Evolutionary conservation across 164 flowering plant genomes (phyloP).

Genomic region (Aristolochia californica): DNA sequence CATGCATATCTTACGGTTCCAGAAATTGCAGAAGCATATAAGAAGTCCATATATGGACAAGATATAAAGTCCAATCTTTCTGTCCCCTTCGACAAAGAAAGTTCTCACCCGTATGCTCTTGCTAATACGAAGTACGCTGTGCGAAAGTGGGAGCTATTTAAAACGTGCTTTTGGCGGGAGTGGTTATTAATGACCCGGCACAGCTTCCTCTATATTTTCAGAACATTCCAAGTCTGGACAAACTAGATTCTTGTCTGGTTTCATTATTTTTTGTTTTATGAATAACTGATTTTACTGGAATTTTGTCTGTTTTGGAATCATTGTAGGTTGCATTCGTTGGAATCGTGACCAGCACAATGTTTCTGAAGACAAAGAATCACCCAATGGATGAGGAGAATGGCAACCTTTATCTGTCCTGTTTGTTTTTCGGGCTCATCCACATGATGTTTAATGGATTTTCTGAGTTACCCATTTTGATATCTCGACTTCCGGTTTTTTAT

Average conservation of each 20-base stretch:
- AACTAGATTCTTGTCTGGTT: neutral
- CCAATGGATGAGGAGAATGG: conserved; percentile 61
- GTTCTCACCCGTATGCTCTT: conserved; percentile 49
- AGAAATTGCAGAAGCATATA: conserved; percentile 62
- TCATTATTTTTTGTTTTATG: neutral
- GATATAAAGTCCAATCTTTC: conserved; percentile 27
- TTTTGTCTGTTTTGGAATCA: neutral
- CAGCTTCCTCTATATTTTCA: conserved; percentile 65
- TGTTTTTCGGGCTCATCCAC: conserved; percentile 71
- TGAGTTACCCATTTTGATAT: conserved; percentile 72
- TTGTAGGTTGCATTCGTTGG: conserved; percentile 85
- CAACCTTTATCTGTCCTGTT: conserved; percentile 55
- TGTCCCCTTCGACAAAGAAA: conserved; percentile 41
- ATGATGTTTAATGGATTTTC: conserved; percentile 93
- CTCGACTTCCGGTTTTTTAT: conserved; percentile 76
- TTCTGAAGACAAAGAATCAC: conserved; percentile 57
- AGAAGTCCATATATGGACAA: conserved; percentile 43
- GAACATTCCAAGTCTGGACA: conserved; percentile 67
- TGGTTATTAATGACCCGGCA: conserved; percentile 48
- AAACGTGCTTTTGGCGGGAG: conserved; percentile 58
- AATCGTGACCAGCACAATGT: conserved; percentile 58
- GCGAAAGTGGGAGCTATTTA: conserved; percentile 45
- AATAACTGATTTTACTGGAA: no score
- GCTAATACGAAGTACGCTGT: conserved; percentile 43
- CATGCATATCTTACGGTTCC: conserved; percentile 49